A percentile compares a stretch with the other conserved stretches of the same genome.
Conservation (phyloP, 148 eudicot species). For the Heliosperma pusillum region DNA sequence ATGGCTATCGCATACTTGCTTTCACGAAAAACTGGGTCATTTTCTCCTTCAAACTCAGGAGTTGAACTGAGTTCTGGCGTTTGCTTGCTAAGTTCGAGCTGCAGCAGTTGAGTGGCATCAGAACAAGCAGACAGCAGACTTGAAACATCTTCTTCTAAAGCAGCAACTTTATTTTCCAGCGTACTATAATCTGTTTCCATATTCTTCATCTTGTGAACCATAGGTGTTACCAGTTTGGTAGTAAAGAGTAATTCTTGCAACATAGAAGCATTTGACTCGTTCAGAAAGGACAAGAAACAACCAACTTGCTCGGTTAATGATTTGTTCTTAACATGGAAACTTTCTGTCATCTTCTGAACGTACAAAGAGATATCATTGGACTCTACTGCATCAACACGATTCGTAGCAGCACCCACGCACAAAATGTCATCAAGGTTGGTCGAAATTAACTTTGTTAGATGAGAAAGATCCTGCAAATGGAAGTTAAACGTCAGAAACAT, state of each 20-base stretch:
- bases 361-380: slow-evolving; percentile 39
- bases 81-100: slow-evolving; percentile 29
- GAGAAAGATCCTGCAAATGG: slow-evolving; percentile 51
- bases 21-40: slow-evolving; percentile 24
- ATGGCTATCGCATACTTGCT: slow-evolving; percentile 33
- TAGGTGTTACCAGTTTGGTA: slow-evolving; percentile 35
- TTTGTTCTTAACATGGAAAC: slow-evolving; percentile 40
- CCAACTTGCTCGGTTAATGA: slow-evolving; percentile 43
- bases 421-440: slow-evolving; percentile 31
- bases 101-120: slow-evolving; percentile 48
- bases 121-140: slow-evolving; percentile 57
- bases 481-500: slow-evolving; percentile 20
- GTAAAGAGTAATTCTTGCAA: slow-evolving; percentile 45
- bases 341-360: slow-evolving; percentile 49
- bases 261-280: slow-evolving; percentile 52
- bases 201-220: slow-evolving; percentile 36
- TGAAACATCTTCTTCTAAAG: slow-evolving; percentile 47
- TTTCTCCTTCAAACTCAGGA: slow-evolving; percentile 29
- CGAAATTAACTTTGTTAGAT: slow-evolving; percentile 34
- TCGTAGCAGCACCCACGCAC: slow-evolving; percentile 32
- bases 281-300: slow-evolving; percentile 47
- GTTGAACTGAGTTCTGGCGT: slow-evolving; percentile 29
- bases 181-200: slow-evolving; percentile 48
- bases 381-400: slow-evolving; percentile 38
- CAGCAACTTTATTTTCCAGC: slow-evolving; percentile 36